Base-by-base conservation (phyloP, 1,284 basidiomycete genomes). In the Athelia sp. region DNA sequence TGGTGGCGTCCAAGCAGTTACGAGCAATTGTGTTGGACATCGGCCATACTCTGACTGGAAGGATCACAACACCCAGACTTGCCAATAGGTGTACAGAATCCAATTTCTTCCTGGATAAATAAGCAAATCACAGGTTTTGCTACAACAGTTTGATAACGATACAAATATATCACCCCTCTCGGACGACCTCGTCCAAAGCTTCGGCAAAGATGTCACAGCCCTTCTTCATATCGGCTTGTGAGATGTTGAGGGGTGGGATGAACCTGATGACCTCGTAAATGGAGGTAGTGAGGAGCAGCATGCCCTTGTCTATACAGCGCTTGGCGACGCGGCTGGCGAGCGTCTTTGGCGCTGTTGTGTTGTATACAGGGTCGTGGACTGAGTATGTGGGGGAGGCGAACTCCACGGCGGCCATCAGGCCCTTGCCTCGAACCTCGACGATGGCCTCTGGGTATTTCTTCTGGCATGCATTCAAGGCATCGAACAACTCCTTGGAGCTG, bases 371-470 rank as follows among this genome's bases (percentile, higher is more conserved):
- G 62, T 83, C 80, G 57, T 72, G 67, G 11, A 66, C 60, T 11
- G 73, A 66, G 34, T 71, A 71, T 10, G 67, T 65, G 0, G 86
- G 79, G 3, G 82, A 81, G 2, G 80, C 80, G 58, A 93, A 93
- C 64, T 93, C 90, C 49, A 93, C 75, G 1, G 77, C 89, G 47
- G 88, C 74, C 90, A 93, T 93, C 52, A 93, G 72, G 8, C 90
- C 90, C 23, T 72, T 66, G 1, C 90, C 90, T 36, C 90, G 84
- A 42, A 93, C 75, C 59, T 93, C 90, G 45, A 90, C 73, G 54
- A 93, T 82, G 58, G 77, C 68, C 0, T 67, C 63, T 1, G 82
- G 72, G 52, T 84, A n/a, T n/a, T 40, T 75, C 11, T 70, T 58
- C 45, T 72, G 72, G n/a, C 91, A 65, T 29, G 64, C 66, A 29